Percentiles rank a stretch among this genome's conserved stretches.
Conservation (phyloP, 169 alveolate species). For the Perkinsus chesapeaki region DNA sequence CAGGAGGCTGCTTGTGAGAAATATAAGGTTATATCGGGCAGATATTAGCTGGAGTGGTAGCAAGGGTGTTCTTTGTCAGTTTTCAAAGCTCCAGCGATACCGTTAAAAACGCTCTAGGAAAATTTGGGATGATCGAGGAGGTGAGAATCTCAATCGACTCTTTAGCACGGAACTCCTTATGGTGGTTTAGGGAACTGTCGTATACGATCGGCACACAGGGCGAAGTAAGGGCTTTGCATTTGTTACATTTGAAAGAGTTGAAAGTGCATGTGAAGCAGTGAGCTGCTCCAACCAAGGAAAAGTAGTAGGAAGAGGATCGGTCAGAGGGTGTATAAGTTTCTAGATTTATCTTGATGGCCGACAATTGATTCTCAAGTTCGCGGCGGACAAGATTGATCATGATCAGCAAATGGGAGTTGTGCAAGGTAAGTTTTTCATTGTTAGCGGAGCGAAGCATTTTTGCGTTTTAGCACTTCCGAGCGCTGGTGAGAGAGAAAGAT, state of each 20-base stretch:
- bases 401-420: not conserved
- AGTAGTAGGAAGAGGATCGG: too few species aligned
- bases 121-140: not conserved
- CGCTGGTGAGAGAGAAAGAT: not conserved
- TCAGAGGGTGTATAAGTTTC: too few species aligned
- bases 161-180: too few species aligned
- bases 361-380: not conserved
- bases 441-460: not conserved
- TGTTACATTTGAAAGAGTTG: not conserved
- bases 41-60: not conserved
- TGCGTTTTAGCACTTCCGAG: not conserved
- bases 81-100: not conserved
- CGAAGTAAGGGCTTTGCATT: not conserved
- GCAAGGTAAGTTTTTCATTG: not conserved
- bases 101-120: not conserved
- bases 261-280: not conserved
- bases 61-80: not conserved
- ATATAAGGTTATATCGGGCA: not conserved
- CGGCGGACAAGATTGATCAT: not conserved
- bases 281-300: not conserved
- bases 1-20: not conserved
- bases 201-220: not conserved
- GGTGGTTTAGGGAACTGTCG: not conserved
- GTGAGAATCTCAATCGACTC: too few species aligned
- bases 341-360: not conserved